A percentile compares a stretch with the other conserved stretches of the same genome.
Conservation (phyloP, 2,329 filamentous ascomycete species). For the Epichloe sylvatica region DNA sequence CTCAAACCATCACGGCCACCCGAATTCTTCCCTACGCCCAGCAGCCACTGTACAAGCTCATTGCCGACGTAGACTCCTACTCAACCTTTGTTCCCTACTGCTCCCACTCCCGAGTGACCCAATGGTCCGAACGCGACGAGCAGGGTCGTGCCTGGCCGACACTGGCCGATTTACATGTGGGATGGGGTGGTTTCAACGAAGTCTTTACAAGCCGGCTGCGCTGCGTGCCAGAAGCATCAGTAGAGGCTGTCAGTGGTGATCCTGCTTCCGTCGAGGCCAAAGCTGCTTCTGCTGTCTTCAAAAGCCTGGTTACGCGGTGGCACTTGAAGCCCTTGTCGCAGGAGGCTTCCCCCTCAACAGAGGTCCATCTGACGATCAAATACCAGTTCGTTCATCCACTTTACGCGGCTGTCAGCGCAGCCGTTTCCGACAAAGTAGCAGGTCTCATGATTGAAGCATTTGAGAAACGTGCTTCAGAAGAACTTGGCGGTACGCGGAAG, state of each 20-base stretch:
- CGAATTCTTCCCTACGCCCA: slow-evolving; percentile 66
- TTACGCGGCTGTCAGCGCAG: slow-evolving; percentile 67
- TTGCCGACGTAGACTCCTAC: slow-evolving; percentile 82
- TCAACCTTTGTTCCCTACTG: slow-evolving; percentile 85
- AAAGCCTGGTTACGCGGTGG: slow-evolving; percentile 58
- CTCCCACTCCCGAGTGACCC: slow-evolving; percentile 59
- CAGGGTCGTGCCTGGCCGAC: slow-evolving; percentile 48
- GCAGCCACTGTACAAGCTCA: slow-evolving; percentile 61
- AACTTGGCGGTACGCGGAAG: slow-evolving; percentile 8
- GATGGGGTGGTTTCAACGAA: slow-evolving; percentile 74
- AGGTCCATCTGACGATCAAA: slow-evolving; percentile 61
- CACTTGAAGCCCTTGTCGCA: slow-evolving; percentile 35
- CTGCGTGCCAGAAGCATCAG: slow-evolving; percentile 57
- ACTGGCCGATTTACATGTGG: slow-evolving; percentile 66
- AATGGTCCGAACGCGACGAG: slow-evolving; percentile 46
- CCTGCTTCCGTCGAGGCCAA: slow-evolving; percentile 28
- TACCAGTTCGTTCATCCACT: slow-evolving; percentile 84
- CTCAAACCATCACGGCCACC: slow-evolving; percentile 56
- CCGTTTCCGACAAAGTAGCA: slow-evolving; percentile 72
- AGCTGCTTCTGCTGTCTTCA: slow-evolving; percentile 41
- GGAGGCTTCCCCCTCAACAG: slow-evolving; percentile 32
- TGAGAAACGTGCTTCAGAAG: slow-evolving; percentile 57
- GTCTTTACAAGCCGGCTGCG: slow-evolving; percentile 67
- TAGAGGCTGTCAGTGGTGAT: slow-evolving; percentile 63
- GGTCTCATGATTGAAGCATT: slow-evolving; percentile 87